These are phyloP conservation scores for Coemansia sp. DNA, from an alignment of 192 early-diverging fungal genomes.

Conservation along the genomic window DNA sequence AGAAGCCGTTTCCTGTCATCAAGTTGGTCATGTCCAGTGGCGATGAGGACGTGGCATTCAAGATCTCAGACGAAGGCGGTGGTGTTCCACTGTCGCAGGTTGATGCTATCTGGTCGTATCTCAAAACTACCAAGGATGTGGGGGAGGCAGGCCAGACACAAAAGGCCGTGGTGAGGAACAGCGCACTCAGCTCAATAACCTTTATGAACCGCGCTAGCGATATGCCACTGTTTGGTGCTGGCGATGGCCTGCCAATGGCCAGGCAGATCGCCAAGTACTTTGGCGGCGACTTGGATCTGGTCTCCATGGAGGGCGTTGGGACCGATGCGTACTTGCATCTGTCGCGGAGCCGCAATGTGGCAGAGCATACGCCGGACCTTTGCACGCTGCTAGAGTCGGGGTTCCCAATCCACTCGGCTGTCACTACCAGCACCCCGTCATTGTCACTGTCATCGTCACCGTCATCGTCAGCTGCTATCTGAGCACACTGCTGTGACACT, in stretches of 20 bases:
- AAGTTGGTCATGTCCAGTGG: slow-evolving; percentile 58
- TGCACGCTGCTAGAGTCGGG: slow-evolving; percentile 34
- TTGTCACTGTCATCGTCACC: neutral
- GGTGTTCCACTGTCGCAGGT: slow-evolving; percentile 60
- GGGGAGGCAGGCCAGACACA: neutral
- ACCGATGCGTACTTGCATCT: slow-evolving; percentile 61
- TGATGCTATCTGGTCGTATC: slow-evolving; percentile 60
- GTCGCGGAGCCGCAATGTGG: slow-evolving; percentile 39
- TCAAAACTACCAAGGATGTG: slow-evolving; percentile 28
- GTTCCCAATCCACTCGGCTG: neutral
- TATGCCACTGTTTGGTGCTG: slow-evolving; percentile 41
- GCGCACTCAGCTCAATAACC: slow-evolving; percentile 24
- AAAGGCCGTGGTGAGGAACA: slow-evolving; percentile 18
- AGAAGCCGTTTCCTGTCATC: slow-evolving; percentile 47
- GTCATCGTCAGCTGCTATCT: slow-evolving; percentile 3
- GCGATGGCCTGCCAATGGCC: slow-evolving; percentile 54
- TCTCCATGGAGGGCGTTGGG: slow-evolving; percentile 67
- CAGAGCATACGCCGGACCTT: slow-evolving; percentile 30
- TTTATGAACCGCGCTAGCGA: slow-evolving; percentile 35
- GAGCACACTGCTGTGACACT: neutral
- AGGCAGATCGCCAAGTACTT: slow-evolving; percentile 62
- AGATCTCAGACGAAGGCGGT: slow-evolving; percentile 64
- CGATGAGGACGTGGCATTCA: slow-evolving; percentile 63
- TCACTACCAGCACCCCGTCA: neutral
- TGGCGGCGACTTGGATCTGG: slow-evolving; percentile 62